Conservation (phyloP, 257 asterid genomes). For the Solanum ossicruentum region DNA sequence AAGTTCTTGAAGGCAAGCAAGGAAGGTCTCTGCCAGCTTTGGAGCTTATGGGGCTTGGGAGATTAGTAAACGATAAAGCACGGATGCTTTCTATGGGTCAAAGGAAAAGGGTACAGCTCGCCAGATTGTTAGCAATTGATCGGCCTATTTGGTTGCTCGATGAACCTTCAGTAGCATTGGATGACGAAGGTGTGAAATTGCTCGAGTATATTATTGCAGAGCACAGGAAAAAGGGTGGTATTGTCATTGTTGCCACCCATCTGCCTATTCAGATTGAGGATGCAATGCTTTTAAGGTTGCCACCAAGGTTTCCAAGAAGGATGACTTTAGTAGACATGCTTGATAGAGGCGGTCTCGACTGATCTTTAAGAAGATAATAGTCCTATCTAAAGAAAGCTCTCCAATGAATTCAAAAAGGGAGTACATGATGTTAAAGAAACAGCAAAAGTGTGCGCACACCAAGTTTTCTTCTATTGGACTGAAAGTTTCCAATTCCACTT, state of each 20-base stretch:
- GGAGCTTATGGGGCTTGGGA: conserved; percentile 83
- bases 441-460: background rate
- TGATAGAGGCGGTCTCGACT: conserved; percentile 38
- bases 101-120: conserved; percentile 68
- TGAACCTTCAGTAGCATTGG: conserved; percentile 86
- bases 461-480: background rate
- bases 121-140: conserved; percentile 71
- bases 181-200: conserved; percentile 58
- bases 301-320: conserved; percentile 52
- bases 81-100: conserved; percentile 85
- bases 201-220: conserved; percentile 55
- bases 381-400: background rate
- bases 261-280: conserved; percentile 51
- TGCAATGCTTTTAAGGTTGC: conserved; percentile 42
- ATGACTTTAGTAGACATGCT: conserved; percentile 55
- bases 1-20: conserved; percentile 72
- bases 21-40: conserved; percentile 62
- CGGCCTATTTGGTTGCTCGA: conserved; percentile 87
- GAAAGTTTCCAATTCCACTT: background rate
- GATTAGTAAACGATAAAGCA: conserved; percentile 56
- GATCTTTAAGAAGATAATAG: background rate
- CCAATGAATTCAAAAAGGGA: background rate
- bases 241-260: conserved; percentile 52
- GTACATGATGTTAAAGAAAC: background rate
- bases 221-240: conserved; percentile 75